These are phyloP conservation scores for Scheffersomyces titani DNA, from an alignment of 1,139 yeast genomes.

Conservation along the genomic window DNA sequence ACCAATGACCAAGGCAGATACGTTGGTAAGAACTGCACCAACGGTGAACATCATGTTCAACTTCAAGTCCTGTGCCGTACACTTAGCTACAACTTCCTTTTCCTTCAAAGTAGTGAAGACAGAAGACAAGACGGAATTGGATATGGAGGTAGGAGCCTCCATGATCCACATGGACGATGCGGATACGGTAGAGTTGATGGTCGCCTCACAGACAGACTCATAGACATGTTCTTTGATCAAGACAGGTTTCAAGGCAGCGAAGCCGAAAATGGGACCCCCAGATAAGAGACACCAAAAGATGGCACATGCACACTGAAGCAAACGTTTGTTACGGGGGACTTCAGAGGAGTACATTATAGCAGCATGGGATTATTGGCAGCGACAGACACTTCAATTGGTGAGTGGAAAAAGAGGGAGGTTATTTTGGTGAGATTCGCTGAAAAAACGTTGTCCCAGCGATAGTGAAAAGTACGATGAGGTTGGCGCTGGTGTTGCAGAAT, in stretches of 20 bases:
- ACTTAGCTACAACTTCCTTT: constrained; percentile 21
- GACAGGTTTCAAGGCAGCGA: constrained; percentile 50
- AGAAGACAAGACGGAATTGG: background rate
- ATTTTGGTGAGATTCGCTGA: background rate
- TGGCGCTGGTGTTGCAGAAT: background rate
- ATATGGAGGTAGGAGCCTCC: background rate
- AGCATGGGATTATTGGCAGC: background rate
- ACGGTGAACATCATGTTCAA: constrained; percentile 49
- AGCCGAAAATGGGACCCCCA: constrained; percentile 51
- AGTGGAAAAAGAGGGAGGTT: background rate
- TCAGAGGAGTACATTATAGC: constrained; percentile 15
- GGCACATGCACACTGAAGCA: constrained; percentile 33
- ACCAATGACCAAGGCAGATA: constrained; percentile 44
- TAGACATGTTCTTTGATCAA: constrained; percentile 42
- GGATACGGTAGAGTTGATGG: constrained; percentile 11
- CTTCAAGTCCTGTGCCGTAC: constrained; percentile 45
- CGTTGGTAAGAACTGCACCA: constrained; percentile 47
- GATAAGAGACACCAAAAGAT: constrained; percentile 45
- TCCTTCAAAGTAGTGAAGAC: background rate
- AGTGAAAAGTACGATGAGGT: background rate
- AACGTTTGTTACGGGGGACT: constrained; percentile 17
- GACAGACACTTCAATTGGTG: background rate
- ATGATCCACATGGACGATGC: constrained; percentile 3
- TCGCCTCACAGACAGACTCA: constrained; percentile 34
- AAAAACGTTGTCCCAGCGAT: background rate